Percentiles rank a stretch among this genome's conserved stretches.
These are phyloP conservation scores for Clitopilus passeckerianus DNA, from an alignment of 768 basidiomycete species.

Conservation along the genomic window DNA sequence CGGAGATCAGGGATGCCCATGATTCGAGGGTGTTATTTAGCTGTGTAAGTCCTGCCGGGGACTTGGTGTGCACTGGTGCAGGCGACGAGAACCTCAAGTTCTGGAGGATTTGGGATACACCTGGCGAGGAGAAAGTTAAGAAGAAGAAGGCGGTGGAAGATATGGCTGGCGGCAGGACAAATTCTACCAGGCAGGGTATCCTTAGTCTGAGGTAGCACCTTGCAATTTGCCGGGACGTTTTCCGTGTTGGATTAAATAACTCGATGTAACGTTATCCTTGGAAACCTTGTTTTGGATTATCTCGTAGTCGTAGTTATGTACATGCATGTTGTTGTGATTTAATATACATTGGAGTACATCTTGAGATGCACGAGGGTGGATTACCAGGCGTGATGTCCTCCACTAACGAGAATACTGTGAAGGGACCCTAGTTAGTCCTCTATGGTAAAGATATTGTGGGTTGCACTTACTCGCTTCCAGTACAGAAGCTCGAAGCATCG, in stretches of 20 bases:
- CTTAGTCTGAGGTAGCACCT: slow-evolving; percentile 35
- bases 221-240: background rate
- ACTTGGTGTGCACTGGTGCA: slow-evolving; percentile 87
- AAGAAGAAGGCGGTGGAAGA: slow-evolving; percentile 41
- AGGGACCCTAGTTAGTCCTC: background rate
- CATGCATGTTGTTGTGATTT: background rate
- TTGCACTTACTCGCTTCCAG: slow-evolving; percentile 71
- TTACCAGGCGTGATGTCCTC: slow-evolving; percentile 64
- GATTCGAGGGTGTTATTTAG: slow-evolving; percentile 88
- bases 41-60: slow-evolving; percentile 81
- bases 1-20: slow-evolving; percentile 87
- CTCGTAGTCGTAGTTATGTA: background rate
- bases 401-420: slow-evolving; percentile 52
- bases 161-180: slow-evolving; percentile 31
- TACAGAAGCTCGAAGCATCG: slow-evolving; percentile 75
- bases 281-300: too few relatives aligned
- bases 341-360: slow-evolving; percentile 5
- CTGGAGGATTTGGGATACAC: slow-evolving; percentile 82
- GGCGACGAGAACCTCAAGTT: slow-evolving; percentile 97
- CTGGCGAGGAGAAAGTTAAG: slow-evolving; percentile 37
- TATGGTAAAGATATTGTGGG: background rate
- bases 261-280: background rate
- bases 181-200: slow-evolving; percentile 46
- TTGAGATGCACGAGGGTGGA: background rate
- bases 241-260: background rate